These are phyloP conservation scores for Botryotinia convoluta DNA, from an alignment of 2,329 filamentous ascomycete genomes.

Conservation along the genomic window DNA sequence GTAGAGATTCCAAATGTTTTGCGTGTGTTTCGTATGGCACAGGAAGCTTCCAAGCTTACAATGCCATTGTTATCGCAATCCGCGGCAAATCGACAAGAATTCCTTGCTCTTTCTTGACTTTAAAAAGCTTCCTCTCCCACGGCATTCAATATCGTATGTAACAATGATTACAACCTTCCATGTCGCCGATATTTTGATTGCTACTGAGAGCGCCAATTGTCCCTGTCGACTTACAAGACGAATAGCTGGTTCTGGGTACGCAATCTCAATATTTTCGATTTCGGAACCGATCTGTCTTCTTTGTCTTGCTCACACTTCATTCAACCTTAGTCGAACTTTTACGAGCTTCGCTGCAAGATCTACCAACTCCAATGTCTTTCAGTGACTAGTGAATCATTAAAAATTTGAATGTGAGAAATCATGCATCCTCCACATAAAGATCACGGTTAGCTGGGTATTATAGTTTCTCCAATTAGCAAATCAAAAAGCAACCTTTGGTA, in stretches of 20 bases:
- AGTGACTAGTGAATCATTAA: rapidly evolving
- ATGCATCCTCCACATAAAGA: background rate
- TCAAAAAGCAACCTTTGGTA: background rate
- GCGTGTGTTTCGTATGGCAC: background rate
- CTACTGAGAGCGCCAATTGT: background rate
- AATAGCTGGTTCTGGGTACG: background rate
- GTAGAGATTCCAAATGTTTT: background rate
- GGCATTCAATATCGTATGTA: background rate
- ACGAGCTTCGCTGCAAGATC: background rate
- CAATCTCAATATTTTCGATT: background rate
- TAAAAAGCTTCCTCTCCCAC: background rate
- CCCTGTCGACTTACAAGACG: background rate
- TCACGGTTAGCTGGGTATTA: too few relatives aligned
- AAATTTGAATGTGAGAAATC: background rate
- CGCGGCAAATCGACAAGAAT: background rate
- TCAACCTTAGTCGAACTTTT: background rate
- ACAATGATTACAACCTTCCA: background rate
- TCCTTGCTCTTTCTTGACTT: background rate
- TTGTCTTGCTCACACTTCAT: background rate
- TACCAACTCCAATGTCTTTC: background rate
- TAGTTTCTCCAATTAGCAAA: background rate
- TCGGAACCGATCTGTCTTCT: background rate
- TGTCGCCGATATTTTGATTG: background rate
- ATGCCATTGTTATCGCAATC: background rate
- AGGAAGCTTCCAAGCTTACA: background rate